Evolutionary conservation across 345 rosid genomes (phyloP).

Genomic region (Odontarrhena argentea): DNA sequence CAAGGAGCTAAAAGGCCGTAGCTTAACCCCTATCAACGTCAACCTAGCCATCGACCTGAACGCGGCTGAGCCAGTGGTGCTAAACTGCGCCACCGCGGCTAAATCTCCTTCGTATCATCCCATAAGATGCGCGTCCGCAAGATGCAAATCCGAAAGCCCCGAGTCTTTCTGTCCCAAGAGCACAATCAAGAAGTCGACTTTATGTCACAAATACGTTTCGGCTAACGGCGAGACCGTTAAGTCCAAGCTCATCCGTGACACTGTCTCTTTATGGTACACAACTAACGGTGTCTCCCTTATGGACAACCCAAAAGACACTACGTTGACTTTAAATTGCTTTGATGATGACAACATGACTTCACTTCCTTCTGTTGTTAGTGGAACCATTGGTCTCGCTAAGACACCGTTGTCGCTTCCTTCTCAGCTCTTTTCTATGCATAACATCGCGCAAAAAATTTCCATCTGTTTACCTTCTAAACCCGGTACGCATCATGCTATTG

Average conservation of each 20-base stretch:
- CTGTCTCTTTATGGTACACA: not conserved
- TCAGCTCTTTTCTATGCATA: constrained; percentile 10
- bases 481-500: not conserved
- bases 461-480: constrained; percentile 38
- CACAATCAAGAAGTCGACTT: not conserved
- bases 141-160: constrained; percentile 23
- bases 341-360: not conserved
- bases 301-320: constrained; percentile 2
- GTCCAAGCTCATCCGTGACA: constrained; percentile 18
- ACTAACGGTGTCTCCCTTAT: not conserved
- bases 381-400: constrained; percentile 31
- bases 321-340: constrained; percentile 9
- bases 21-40: too few species aligned
- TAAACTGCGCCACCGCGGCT: constrained; percentile 4
- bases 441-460: not conserved
- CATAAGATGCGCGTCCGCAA: constrained; percentile 28
- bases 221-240: not conserved
- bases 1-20: not conserved
- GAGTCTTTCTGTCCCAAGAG: constrained; percentile 9
- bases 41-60: constrained; percentile 16
- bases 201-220: not conserved
- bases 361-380: constrained; percentile 14
- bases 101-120: constrained; percentile 13
- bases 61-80: constrained; percentile 5
- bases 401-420: constrained; percentile 17